Evolutionary conservation across 2,329 filamentous ascomycete genomes (phyloP), one percentile per base, ranked within the genome.

Genomic region (Beauveria asiatica): DNA sequence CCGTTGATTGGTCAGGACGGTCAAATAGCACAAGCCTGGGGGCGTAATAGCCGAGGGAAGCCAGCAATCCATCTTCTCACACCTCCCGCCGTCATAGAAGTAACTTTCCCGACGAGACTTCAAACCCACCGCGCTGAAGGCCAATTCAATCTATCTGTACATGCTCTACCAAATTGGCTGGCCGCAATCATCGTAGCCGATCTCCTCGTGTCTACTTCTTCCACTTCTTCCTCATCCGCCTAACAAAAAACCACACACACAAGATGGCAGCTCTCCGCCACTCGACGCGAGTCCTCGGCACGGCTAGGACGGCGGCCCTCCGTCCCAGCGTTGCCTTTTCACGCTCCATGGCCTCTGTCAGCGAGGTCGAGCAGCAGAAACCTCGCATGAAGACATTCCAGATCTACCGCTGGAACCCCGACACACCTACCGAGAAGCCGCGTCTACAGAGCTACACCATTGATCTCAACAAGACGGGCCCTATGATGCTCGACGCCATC

Each of bases 381-480:
- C 81, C 88, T 60, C 81, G 80, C 69, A 85, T 89, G 79, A 97
- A 97, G 87, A 92, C 89, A 56, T 99, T 99, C 85, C 88, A 96
- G 77, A 88, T 99, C 81, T 99, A 99, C 86, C 86, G 94, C 75
- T 99, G 94, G 94, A 96, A 95, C 75, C 94, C 94, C 63, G 94
- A 97, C 73, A 83, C 87, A 73, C 94, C 94, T 62, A 85, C 86
- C 70, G 87, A 90, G 76, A 99, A 99, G 86, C 94, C 94, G 64
- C 83, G 81, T 75, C 96, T 99, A 90, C 92, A 99, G 82, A 85
- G 84, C 67, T 99, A 97, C 80, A 90, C 89, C 41, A 81, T 99
- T 70, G 94, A 99, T 74, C 79, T 99, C 69, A 97, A 97, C 83
- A 97, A 97, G 88, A 99, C 94, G 46, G 94, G 94, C 37, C 94